A percentile compares a stretch with the other conserved stretches of the same genome.
Conservation (phyloP, 148 eudicot species). For the Rhododendron mucronatum region DNA sequence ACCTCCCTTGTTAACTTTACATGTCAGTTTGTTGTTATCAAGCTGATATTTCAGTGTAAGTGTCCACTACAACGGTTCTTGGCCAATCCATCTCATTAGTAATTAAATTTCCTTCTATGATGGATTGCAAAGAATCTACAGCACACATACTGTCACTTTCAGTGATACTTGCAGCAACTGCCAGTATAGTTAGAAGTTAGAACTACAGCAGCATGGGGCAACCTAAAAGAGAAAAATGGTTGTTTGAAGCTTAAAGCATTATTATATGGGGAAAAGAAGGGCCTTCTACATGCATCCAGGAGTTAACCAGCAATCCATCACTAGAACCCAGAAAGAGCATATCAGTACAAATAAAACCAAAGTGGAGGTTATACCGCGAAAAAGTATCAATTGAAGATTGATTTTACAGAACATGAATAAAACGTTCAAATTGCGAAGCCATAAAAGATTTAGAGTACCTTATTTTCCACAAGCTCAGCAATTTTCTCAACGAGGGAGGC, state of each 20-base stretch:
- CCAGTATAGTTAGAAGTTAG: neutral
- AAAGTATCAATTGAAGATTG: neutral
- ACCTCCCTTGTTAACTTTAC: neutral
- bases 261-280: neutral
- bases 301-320: neutral
- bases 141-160: neutral
- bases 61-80: neutral
- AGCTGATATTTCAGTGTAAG: neutral
- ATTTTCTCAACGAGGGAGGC: conserved; percentile 88
- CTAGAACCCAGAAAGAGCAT: neutral
- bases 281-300: neutral
- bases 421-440: neutral
- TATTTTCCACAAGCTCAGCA: conserved; percentile 84
- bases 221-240: neutral
- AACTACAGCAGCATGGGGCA: neutral
- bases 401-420: neutral
- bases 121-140: neutral
- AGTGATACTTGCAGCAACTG: neutral
- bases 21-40: neutral
- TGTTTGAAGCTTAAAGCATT: neutral
- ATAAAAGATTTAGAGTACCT: conserved; percentile 43
- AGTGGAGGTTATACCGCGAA: neutral
- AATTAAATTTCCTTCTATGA: neutral
- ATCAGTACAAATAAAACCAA: neutral
- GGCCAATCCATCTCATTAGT: neutral